Base-by-base conservation (phyloP, 2,329 filamentous ascomycete genomes). In the Trichoderma guizhouense region DNA sequence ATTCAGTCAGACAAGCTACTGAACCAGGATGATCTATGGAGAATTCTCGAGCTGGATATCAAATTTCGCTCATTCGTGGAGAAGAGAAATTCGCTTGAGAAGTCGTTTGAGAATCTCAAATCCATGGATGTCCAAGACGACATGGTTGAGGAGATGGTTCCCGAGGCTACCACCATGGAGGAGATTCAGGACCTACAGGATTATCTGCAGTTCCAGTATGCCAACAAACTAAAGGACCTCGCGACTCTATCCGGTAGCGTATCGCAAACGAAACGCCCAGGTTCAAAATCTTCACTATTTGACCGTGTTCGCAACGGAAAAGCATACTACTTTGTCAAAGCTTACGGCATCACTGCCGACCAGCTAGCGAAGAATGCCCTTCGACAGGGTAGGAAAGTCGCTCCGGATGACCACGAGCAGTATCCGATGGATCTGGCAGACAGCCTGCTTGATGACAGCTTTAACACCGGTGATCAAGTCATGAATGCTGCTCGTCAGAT, bases 131-230 rank as follows among this genome's bases (percentile, higher is more conserved):
- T 95, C 24, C 83, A 90, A 28, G 96, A 98, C 78, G 79, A 85
- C 1, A 90, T 93, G 71, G 90, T 98, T 53, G 92, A 95, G 60
- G 91, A 95, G 75, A 91, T 98, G 86, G 88, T 96, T n/a, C 86
- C 88, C 1, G 86, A 90, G 72, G 94, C 95, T 3, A 89, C 89
- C 5, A 95, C 92, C 0, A 95, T 98, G 86, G 96, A 99, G 79
- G 96, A 99, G 79, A 87, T 99, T 21, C 96, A 99, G 79, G 96
- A 99, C 80, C 83, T 99, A 26, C 95, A 98, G 79, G 96, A 99
- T 78, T 98, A 98, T 77, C 85, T 98, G 68, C 94, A 98, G 78
- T 99, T 99, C 82, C 92, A 95, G 78, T 98, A 98, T 77, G 90
- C 93, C 5, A 85, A 90, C 3, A 90, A 97, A 79, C 86, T 98